phyloP scores from a whole-genome alignment of 306 rosid genomes.

The Cicer arietinum region DNA sequence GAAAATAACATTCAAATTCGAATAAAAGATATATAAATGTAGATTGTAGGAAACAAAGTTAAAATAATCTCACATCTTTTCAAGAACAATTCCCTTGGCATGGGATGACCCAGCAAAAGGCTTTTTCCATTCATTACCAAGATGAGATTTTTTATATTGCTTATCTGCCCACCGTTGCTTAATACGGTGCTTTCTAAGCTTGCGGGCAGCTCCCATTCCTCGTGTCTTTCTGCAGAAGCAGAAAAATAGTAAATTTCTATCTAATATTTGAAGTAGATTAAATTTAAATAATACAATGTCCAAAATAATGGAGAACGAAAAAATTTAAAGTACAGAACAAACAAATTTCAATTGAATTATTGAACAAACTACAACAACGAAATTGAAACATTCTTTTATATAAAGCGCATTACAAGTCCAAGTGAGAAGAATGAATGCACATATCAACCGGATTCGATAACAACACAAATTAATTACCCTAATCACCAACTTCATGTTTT shows the following conservation, averaged over 20 bases:
- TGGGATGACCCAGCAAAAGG: constrained; percentile 89
- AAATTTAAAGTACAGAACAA: neutral
- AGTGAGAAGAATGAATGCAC: neutral
- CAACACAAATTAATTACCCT: neutral
- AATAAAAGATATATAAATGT: neutral
- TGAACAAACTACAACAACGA: neutral
- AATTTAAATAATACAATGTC: neutral
- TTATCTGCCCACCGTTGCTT: constrained; percentile 12
- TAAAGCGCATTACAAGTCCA: neutral
- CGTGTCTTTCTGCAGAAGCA: neutral
- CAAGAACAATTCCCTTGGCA: constrained; percentile 84
- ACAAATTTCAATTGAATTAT: neutral
- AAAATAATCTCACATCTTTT: constrained; percentile 65
- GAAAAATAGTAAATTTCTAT: neutral
- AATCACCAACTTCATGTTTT: neutral
- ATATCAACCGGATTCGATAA: neutral
- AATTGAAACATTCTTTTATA: neutral
- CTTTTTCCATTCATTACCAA: constrained; percentile 63
- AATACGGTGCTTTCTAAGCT: neutral
- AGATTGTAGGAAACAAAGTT: no score
- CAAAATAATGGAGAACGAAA: neutral
- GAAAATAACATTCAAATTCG: neutral
- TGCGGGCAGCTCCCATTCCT: constrained; percentile 26
- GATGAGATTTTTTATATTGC: constrained; percentile 10
- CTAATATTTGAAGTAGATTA: neutral